Conservation (phyloP, 768 basidiomycete species). For the Mycena chlorophos region DNA sequence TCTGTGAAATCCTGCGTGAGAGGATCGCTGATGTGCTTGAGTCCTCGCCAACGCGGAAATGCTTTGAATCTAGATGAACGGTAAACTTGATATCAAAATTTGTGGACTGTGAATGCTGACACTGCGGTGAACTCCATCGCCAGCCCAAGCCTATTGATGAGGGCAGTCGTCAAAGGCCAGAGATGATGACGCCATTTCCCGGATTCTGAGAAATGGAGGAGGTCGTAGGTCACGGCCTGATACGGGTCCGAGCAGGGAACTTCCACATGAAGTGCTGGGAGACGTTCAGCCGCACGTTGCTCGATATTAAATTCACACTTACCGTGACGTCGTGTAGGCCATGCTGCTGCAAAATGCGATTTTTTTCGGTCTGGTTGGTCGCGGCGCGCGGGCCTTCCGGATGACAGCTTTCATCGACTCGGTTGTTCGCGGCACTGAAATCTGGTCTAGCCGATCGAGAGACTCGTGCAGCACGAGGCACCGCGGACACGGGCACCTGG, state of each 20-base stretch:
- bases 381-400: background rate
- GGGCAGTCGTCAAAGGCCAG: background rate
- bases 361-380: background rate
- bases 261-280: constrained; percentile 5
- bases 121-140: background rate
- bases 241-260: constrained; percentile 3
- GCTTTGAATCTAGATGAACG: background rate
- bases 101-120: background rate
- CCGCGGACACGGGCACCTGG: constrained; percentile 31
- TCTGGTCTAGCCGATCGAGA: background rate
- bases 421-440: background rate
- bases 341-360: background rate
- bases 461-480: constrained; percentile 25
- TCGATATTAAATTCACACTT: background rate
- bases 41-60: constrained; percentile 1
- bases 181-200: constrained; percentile 4
- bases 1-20: background rate
- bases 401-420: background rate
- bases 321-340: constrained; percentile 5
- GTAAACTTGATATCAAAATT: background rate
- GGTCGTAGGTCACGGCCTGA: constrained; percentile 1
- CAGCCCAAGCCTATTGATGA: background rate
- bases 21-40: constrained; percentile 3
- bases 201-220: background rate
- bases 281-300: no score